These are phyloP conservation scores for Isochrysis galbana DNA, from an alignment of 78 protist species.

Conservation along the genomic window DNA sequence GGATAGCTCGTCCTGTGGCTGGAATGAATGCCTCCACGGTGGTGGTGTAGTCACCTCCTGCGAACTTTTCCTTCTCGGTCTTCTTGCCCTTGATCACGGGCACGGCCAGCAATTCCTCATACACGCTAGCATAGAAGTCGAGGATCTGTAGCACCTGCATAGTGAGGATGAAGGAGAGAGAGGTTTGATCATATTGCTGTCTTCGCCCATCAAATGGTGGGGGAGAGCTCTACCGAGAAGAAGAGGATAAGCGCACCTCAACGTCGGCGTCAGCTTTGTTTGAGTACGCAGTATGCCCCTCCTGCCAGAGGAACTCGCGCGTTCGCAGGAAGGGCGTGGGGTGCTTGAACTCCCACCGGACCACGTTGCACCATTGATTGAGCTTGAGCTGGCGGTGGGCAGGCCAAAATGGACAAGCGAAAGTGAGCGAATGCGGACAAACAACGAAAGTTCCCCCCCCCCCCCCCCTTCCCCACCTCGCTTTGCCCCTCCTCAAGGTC, in stretches of 20 bases:
- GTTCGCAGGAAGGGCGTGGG: conserved; percentile 96
- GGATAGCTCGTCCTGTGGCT: conserved; percentile 90
- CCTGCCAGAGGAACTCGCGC: conserved; percentile 99
- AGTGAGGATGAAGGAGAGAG: neutral
- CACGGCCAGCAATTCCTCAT: conserved; percentile 71
- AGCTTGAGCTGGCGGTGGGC: too few species aligned
- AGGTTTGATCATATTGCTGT: neutral
- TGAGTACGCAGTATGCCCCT: conserved; percentile 96
- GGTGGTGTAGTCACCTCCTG: conserved; percentile 92
- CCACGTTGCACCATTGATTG: conserved; percentile 93
- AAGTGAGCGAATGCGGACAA: too few species aligned
- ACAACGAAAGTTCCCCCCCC: too few species aligned
- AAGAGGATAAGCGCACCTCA: too few species aligned
- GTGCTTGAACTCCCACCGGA: conserved; percentile 98
- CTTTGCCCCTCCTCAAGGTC: too few species aligned
- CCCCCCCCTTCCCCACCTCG: too few species aligned
- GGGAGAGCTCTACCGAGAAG: neutral
- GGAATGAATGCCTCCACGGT: conserved; percentile 94
- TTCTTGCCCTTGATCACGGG: conserved; percentile 60
- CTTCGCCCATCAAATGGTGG: neutral
- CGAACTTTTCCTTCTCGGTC: conserved; percentile 94
- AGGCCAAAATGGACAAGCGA: too few species aligned
- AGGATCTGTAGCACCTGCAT: conserved; percentile 67
- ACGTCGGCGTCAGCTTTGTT: conserved; percentile 81
- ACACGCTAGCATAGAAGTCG: conserved; percentile 82